Evolutionary conservation across 2,329 filamentous ascomycete genomes (phyloP).

Genomic region (Alternaria panax): DNA sequence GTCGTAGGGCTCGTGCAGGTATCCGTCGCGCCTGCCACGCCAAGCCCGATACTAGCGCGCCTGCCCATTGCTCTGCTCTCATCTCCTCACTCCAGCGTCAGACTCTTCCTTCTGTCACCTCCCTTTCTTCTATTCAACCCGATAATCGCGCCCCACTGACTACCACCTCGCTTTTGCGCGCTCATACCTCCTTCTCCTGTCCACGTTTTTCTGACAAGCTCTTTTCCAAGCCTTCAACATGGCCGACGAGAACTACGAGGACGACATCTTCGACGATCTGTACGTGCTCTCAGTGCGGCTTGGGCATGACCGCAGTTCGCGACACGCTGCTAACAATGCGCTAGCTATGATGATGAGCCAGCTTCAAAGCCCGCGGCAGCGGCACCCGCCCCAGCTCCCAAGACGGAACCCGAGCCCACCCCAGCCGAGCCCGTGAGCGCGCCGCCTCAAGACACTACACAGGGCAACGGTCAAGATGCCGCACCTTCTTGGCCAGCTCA

Average conservation of each 20-base stretch:
- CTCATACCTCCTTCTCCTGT: neutral
- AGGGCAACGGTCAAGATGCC: slow-evolving; percentile 22
- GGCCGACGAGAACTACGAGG: slow-evolving; percentile 87
- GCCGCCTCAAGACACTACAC: slow-evolving; percentile 25
- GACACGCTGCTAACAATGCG: slow-evolving; percentile 29
- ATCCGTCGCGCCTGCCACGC: slow-evolving; percentile 22
- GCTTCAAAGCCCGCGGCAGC: slow-evolving; percentile 39
- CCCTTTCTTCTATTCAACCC: neutral
- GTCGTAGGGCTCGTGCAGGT: slow-evolving; percentile 10
- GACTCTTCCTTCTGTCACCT: slow-evolving; percentile 30
- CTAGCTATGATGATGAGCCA: slow-evolving; percentile 52
- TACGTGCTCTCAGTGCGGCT: slow-evolving; percentile 59
- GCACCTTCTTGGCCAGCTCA: slow-evolving; percentile 30
- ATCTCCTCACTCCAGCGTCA: slow-evolving; percentile 34
- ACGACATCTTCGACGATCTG: slow-evolving; percentile 96
- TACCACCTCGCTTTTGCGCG: neutral
- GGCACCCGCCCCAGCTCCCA: slow-evolving; percentile 29
- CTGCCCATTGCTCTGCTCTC: slow-evolving; percentile 21
- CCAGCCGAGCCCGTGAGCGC: slow-evolving; percentile 27
- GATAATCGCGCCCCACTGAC: neutral
- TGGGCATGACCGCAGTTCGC: neutral
- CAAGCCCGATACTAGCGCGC: slow-evolving; percentile 29
- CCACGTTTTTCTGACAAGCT: neutral
- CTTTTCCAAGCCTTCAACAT: slow-evolving; percentile 54
- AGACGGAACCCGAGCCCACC: slow-evolving; percentile 32